Base-by-base conservation (phyloP, 1,139 yeast species). In the Yamadazyma membranifaciens region DNA sequence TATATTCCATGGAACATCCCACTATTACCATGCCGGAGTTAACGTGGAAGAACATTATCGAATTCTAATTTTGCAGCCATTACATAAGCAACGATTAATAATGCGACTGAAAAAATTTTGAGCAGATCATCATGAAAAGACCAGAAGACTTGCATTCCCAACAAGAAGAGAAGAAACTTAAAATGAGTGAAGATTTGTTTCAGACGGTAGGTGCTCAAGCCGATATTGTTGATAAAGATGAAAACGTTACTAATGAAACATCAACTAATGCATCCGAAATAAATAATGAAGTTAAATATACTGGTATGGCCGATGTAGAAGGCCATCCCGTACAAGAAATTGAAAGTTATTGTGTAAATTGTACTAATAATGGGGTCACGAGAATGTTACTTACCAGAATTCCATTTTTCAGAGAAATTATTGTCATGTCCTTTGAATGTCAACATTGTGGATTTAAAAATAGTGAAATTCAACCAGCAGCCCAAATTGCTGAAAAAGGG, bases 271-370 rank as follows among this genome's bases (percentile, higher is more conserved):
- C 25, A 31, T 5, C 16, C 16, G 73, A 72, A 44, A 51, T 63
- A 12, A 58, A 59, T 29, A 41, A 52, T 36, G 57, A 47, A 14
- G 51, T 63, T 27, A 58, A 46, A 41, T 47, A 54, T 27, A 81
- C 88, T 1, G 88, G 87, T 20, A 85, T 89, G 16, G 68, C 69
- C 9, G 96, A 87, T 60, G 83, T 86, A n/a, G 83, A 80, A 58
- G 97, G 96, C n/a, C 95, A 88, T 53, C 95, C 96, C 5, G 95
- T 92, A 14, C 97, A 89, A 62, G 98, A 92, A 61, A 80, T 94
- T 48, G 94, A 91, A 59, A 88, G 97, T 14, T 68, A 91, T 40
- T 94, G 99, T 69, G 91, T 94, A 96, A 87, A 88, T 68, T 94
- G 99, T 64, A 88, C 83, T 50, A 69, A 91, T 52, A 75, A 81